Conservation (phyloP, 495 filamentous ascomycete species). For the Lophiostoma macrostomum region DNA sequence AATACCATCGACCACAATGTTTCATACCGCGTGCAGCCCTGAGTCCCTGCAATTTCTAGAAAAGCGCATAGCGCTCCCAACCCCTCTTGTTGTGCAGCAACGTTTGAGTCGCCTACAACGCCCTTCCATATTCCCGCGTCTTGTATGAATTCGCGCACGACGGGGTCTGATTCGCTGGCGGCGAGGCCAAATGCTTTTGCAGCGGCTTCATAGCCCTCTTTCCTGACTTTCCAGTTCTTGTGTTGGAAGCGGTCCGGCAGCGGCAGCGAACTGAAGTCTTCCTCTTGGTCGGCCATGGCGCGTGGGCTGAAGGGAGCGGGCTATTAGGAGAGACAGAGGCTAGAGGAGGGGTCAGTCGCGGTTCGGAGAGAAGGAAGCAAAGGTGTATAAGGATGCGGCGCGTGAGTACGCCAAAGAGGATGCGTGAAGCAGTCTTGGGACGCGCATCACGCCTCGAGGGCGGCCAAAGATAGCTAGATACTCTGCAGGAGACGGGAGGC, state of each 20-base stretch:
- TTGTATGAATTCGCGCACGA: slow-evolving; percentile 80
- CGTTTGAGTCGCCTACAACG: slow-evolving; percentile 92
- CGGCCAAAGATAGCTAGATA: too few species aligned
- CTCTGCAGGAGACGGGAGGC: too few species aligned
- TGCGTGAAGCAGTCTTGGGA: too few species aligned
- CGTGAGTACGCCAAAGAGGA: too few species aligned
- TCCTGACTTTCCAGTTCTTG: slow-evolving; percentile 98
- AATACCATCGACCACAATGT: neutral
- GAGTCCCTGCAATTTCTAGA: slow-evolving; percentile 77
- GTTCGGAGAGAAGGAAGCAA: neutral
- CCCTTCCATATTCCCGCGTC: slow-evolving; percentile 87
- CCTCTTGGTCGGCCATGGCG: slow-evolving; percentile 67
- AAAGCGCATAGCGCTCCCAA: slow-evolving; percentile 83
- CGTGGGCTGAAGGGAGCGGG: neutral
- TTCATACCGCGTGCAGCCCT: slow-evolving; percentile 68
- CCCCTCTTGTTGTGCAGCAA: slow-evolving; percentile 93
- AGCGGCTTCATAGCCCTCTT: slow-evolving; percentile 91
- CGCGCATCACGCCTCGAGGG: too few species aligned
- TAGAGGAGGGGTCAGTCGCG: slow-evolving; percentile 21
- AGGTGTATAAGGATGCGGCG: neutral
- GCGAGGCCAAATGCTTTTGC: slow-evolving; percentile 80
- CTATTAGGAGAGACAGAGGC: slow-evolving; percentile 9
- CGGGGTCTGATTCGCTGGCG: slow-evolving; percentile 80
- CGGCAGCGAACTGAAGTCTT: slow-evolving; percentile 80
- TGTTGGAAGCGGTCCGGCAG: slow-evolving; percentile 80